Evolutionary conservation across 768 basidiomycete species (phyloP).

Genomic region (Suillus brevipes): DNA sequence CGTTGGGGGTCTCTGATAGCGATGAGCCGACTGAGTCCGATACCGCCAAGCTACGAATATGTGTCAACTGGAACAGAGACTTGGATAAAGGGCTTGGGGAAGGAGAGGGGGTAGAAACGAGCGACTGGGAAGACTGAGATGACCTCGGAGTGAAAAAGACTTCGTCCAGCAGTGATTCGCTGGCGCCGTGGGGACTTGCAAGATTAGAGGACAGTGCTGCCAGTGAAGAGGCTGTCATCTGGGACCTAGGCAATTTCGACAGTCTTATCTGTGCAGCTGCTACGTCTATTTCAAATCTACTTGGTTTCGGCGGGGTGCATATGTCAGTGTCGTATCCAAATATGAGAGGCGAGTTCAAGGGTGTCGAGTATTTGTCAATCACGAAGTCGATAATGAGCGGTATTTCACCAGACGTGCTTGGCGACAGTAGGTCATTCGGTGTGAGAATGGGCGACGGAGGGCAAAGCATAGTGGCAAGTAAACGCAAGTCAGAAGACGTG

Average conservation of each 20-base stretch:
- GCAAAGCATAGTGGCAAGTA: slow-evolving; percentile 34
- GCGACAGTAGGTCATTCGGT: slow-evolving; percentile 36
- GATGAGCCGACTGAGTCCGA: not conserved
- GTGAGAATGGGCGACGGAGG: slow-evolving; percentile 50
- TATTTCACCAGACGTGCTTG: slow-evolving; percentile 49
- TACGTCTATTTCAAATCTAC: not conserved
- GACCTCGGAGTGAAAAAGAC: slow-evolving; percentile 5
- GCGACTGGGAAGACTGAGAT: slow-evolving; percentile 2
- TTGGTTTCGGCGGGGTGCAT: not conserved
- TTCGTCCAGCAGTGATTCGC: slow-evolving; percentile 8
- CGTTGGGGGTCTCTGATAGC: not conserved
- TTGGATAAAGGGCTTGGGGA: slow-evolving; percentile 3
- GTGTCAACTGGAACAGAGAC: not conserved
- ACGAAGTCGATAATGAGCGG: slow-evolving; percentile 46
- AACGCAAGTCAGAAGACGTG: slow-evolving; percentile 43
- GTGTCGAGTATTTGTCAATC: slow-evolving; percentile 10
- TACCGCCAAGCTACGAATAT: not conserved
- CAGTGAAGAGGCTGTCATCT: not conserved
- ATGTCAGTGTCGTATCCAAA: not conserved
- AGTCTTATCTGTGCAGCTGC: not conserved
- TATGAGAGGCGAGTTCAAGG: slow-evolving; percentile 2
- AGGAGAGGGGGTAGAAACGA: not conserved
- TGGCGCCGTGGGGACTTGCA: not conserved
- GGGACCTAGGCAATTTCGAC: not conserved
- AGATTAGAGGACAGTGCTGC: not conserved